Evolutionary conservation across 305 asterid species (phyloP), one percentile per base, ranked within the genome.

Genomic region (Rubia peregrina): DNA sequence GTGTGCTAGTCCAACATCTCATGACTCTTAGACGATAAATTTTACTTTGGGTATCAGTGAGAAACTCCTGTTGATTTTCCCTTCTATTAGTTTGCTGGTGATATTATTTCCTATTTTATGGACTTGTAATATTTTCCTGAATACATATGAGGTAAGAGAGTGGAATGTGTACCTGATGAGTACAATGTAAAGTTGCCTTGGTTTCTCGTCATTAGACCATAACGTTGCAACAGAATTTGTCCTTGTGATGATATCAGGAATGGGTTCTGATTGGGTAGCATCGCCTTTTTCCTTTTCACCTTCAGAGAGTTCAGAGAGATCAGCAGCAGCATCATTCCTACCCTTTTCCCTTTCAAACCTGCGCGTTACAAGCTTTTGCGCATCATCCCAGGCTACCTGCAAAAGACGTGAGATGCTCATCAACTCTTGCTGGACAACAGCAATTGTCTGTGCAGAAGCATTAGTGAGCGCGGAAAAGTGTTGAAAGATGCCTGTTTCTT

Each of bases 291-390:
- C 90, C 76, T 76, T 86, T 73, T 88, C 95, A 11, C 90, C 89
- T 75, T 88, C 95, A 19, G 95, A 88, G 77, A 88, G 86, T 73
- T 88, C 92, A 30, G 95, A 86, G 66, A 86, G 84, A 76, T 88
- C 92, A 33, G 74, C 84, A 42, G 86, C 86, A 71, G 88, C 92
- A 74, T 83, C 88, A 56, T 17, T 76, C 36, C 82, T 86, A 55
- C 84, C 84, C 71, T 71, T 82, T 51, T 83, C 86, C 36, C 87
- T 75, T 79, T 83, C 88, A 70, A 77, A 57, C 68, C 79, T 73
- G 74, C 82, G 75, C 44, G 71, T 81, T 7, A 79, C 86, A 53
- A 88, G 85, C 67, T 80, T 86, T 49, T 83, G 85, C 13, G 86
- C 80, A 19, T 76, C 88, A 59, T 86, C 90, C 89, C 86, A 81